These are phyloP conservation scores for Stagonosporopsis tanaceti DNA, from an alignment of 2,329 filamentous ascomycete species.

Conservation along the genomic window DNA sequence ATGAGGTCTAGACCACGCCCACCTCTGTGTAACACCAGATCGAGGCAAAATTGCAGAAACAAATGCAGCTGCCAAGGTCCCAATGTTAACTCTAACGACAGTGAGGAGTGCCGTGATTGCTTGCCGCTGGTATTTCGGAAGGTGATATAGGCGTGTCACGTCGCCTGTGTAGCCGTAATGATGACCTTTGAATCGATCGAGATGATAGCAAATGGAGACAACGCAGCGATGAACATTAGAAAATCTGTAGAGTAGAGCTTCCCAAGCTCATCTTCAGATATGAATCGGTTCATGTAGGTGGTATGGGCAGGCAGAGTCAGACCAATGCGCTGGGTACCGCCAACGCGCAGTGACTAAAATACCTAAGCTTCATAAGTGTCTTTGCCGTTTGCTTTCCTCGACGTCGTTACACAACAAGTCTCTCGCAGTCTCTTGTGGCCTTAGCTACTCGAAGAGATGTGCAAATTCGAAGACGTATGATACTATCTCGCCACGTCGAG, in stretches of 20 bases:
- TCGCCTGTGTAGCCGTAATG: conserved; percentile 1
- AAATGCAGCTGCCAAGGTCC: conserved; percentile 13
- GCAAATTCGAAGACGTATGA: no score
- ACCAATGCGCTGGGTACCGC: background rate
- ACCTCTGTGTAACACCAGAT: background rate
- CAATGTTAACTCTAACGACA: background rate
- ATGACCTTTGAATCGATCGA: background rate
- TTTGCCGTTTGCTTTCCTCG: background rate
- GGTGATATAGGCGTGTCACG: conserved; percentile 11
- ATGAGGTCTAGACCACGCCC: conserved; percentile 15
- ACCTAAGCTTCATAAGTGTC: background rate
- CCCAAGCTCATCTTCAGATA: no score
- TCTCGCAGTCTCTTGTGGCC: no score
- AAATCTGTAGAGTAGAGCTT: background rate
- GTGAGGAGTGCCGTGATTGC: conserved; percentile 4
- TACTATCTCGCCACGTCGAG: no score
- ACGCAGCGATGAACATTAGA: background rate
- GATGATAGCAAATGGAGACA: background rate
- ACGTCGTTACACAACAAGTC: background rate
- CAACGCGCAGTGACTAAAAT: no score
- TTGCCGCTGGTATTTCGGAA: conserved; percentile 9
- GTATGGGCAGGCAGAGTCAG: background rate
- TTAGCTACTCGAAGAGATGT: no score
- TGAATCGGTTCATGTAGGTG: no score
- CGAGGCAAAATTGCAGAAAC: background rate